These are phyloP conservation scores for Zelopaecilomyces penicillatus DNA, from an alignment of 2,329 filamentous ascomycete species.

Conservation along the genomic window DNA sequence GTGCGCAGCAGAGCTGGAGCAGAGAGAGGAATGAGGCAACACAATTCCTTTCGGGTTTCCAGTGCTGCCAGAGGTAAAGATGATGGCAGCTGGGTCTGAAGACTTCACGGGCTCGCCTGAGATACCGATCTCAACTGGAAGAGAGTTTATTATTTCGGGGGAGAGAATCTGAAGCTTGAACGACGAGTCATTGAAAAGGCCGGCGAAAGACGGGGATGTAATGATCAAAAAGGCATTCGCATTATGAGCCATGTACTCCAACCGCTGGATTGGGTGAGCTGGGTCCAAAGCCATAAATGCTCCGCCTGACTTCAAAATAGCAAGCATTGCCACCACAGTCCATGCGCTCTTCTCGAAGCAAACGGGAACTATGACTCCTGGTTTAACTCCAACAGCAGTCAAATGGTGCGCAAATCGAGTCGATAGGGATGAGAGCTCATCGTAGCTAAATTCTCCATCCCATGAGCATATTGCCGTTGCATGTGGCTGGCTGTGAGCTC, in stretches of 20 bases:
- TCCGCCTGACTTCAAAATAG: slow-evolving; percentile 1
- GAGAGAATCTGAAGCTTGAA: background rate
- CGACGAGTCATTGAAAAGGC: background rate
- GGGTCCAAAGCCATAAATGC: background rate
- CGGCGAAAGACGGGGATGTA: background rate
- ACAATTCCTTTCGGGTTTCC: slow-evolving; percentile 7
- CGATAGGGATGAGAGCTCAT: slow-evolving; percentile 5
- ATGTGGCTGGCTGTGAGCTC: background rate
- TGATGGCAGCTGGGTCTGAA: background rate
- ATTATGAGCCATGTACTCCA: background rate
- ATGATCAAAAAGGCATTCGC: background rate
- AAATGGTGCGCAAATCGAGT: slow-evolving; percentile 4
- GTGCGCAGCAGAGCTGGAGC: background rate
- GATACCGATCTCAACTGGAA: background rate
- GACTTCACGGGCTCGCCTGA: background rate
- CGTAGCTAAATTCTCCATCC: slow-evolving; percentile 4
- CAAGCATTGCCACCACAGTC: slow-evolving; percentile 1
- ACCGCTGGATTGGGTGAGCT: background rate
- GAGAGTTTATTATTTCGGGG: background rate
- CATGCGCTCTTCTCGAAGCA: slow-evolving; percentile 4
- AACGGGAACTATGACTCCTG: background rate
- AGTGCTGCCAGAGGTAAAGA: slow-evolving; percentile 10
- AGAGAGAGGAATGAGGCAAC: background rate
- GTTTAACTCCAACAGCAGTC: slow-evolving; percentile 2
- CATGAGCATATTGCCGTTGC: slow-evolving; percentile 1